Evolutionary conservation across 306 rosid species (phyloP).

Genomic region (Carpinus viminea): DNA sequence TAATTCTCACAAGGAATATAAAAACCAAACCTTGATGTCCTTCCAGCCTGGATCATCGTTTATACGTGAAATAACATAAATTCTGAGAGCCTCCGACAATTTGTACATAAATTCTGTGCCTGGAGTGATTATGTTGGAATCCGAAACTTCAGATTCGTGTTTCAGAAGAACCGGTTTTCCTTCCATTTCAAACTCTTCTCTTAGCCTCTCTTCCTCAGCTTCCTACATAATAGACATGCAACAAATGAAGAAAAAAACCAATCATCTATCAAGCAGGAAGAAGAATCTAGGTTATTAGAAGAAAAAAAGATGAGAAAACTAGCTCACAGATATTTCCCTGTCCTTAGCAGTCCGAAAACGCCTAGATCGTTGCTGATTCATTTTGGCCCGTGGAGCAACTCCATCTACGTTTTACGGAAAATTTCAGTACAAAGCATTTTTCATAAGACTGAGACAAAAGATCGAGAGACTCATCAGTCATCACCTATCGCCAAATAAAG

Average conservation of each 20-base stretch:
- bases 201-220: constrained; percentile 39
- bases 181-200: constrained; percentile 45
- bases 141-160: constrained; percentile 36
- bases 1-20: not conserved
- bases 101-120: constrained; percentile 60
- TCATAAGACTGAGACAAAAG: not conserved
- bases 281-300: too few relatives aligned
- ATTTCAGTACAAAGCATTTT: not conserved
- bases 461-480: not conserved
- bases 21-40: constrained; percentile 34
- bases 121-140: constrained; percentile 55
- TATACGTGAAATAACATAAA: constrained; percentile 28
- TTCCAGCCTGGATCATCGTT: constrained; percentile 37
- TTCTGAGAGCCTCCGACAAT: constrained; percentile 49
- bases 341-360: constrained; percentile 47
- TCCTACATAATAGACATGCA: constrained; percentile 27
- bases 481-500: constrained; percentile 50
- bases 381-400: constrained; percentile 67
- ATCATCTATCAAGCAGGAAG: too few relatives aligned
- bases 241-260: not conserved
- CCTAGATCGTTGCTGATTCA: constrained; percentile 59
- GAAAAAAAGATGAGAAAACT: not conserved
- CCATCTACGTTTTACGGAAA: constrained; percentile 40
- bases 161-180: constrained; percentile 47
- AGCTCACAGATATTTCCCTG: constrained; percentile 26